Evolutionary conservation across 352 stramenopile genomes (phyloP).

Genomic region (Pythium aquatile): DNA sequence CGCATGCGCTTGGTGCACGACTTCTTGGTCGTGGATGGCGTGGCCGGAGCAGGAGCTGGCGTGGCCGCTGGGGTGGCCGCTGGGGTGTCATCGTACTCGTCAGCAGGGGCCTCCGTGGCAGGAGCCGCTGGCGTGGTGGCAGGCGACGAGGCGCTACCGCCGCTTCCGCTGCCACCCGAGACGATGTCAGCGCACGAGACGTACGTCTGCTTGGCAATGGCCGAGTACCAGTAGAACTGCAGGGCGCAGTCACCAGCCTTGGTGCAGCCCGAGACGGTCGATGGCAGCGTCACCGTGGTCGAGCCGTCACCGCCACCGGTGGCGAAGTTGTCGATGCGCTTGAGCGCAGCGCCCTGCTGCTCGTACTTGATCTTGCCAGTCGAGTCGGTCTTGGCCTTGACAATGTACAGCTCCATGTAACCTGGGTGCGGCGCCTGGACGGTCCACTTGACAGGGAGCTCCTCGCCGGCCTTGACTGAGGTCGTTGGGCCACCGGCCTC

Average conservation of each 20-base stretch:
- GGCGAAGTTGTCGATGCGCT: conserved; percentile 44
- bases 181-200: conserved; percentile 54
- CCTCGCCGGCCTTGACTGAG: conserved; percentile 32
- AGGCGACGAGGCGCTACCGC: neutral
- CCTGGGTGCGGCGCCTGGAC: conserved; percentile 61
- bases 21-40: conserved; percentile 12
- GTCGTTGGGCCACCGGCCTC: conserved; percentile 43
- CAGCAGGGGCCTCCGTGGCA: neutral
- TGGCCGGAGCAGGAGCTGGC: neutral
- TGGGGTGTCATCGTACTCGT: neutral
- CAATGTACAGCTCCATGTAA: conserved; percentile 53
- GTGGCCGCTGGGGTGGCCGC: neutral
- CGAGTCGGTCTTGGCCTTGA: conserved; percentile 42
- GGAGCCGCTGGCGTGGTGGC: neutral
- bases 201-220: conserved; percentile 57
- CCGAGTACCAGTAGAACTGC: conserved; percentile 65
- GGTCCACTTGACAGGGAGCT: conserved; percentile 44
- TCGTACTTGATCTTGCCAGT: conserved; percentile 48
- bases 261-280: conserved; percentile 41
- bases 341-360: conserved; percentile 32
- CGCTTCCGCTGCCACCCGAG: conserved; percentile 25
- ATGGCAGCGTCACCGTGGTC: conserved; percentile 38
- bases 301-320: conserved; percentile 30
- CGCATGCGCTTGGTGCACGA: conserved; percentile 21
- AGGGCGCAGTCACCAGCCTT: conserved; percentile 46